Conservation (phyloP, 257 asterid species). For the Nicotiana paniculata region DNA sequence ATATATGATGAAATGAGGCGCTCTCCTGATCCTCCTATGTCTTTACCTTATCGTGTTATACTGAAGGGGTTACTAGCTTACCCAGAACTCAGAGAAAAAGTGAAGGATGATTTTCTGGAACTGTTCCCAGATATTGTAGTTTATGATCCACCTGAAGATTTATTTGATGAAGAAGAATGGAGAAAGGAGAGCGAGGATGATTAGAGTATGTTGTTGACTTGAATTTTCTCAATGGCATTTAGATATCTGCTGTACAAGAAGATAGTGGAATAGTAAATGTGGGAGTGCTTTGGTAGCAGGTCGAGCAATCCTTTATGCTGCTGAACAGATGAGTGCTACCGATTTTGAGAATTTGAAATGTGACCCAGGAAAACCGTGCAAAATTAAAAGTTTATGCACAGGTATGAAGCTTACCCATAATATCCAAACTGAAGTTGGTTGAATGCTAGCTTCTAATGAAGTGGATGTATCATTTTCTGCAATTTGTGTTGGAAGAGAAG, state of each 20-base stretch:
- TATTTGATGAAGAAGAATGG: slow-evolving; percentile 42
- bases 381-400: not conserved
- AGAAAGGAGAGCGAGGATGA: slow-evolving; percentile 46
- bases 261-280: not conserved
- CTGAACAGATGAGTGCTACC: not conserved
- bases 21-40: slow-evolving; percentile 68
- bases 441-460: not conserved
- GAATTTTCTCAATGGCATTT: not conserved
- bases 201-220: slow-evolving; percentile 17
- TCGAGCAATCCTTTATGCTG: not conserved
- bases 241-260: not conserved
- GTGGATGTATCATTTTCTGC: not conserved
- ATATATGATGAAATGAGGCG: slow-evolving; percentile 81
- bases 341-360: not conserved
- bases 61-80: slow-evolving; percentile 75
- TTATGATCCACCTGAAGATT: slow-evolving; percentile 82
- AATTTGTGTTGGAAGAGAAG: not conserved
- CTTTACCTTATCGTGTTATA: slow-evolving; percentile 82
- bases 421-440: not conserved
- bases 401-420: not conserved
- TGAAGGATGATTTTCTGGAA: slow-evolving; percentile 78
- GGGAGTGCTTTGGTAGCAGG: not conserved
- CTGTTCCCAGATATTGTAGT: slow-evolving; percentile 77
- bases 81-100: slow-evolving; percentile 79
- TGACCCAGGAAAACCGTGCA: not conserved